These are phyloP conservation scores for Penicillium egyptiacum DNA, from an alignment of 495 filamentous ascomycete species.

Conservation along the genomic window DNA sequence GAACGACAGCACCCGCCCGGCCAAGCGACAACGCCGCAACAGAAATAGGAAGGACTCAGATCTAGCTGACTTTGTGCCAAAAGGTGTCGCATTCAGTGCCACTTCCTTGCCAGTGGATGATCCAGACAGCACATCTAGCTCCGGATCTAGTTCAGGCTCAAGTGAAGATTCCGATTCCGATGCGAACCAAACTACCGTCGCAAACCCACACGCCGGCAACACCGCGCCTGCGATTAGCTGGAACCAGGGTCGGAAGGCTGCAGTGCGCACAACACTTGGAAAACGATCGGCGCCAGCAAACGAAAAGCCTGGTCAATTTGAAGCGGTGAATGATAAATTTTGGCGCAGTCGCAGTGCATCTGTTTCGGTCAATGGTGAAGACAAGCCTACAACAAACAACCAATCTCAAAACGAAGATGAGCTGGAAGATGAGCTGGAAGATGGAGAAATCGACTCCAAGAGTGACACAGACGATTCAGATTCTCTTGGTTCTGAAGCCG, in stretches of 20 bases:
- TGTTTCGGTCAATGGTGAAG: conserved; percentile 14
- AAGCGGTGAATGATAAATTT: conserved; percentile 41
- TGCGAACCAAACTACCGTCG: conserved; percentile 11
- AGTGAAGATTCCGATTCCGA: conserved; percentile 19
- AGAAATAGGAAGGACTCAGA: conserved; percentile 25
- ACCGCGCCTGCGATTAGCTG: conserved; percentile 40
- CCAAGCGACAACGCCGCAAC: conserved; percentile 35
- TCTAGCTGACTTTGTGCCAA: conserved; percentile 40
- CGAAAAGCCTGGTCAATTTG: conserved; percentile 29
- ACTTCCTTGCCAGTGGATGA: conserved; percentile 39
- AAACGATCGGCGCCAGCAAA: conserved; percentile 18
- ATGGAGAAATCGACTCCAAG: conserved; percentile 26
- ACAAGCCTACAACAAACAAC: neutral
- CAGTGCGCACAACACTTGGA: conserved; percentile 39
- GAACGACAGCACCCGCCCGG: conserved; percentile 28
- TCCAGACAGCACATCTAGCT: conserved; percentile 36
- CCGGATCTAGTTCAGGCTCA: conserved; percentile 29
- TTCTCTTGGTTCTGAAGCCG: conserved; percentile 38
- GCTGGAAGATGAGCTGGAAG: conserved; percentile 23
- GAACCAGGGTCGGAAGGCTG: conserved; percentile 41
- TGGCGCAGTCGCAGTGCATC: conserved; percentile 45
- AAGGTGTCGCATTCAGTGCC: conserved; percentile 40
- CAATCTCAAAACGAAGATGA: conserved; percentile 7
- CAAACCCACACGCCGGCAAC: conserved; percentile 28
- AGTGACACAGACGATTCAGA: conserved; percentile 43